A percentile compares a stretch with the other conserved stretches of the same genome.
Conservation (phyloP, 495 filamentous ascomycete genomes). For the Penicillium roqueforti region DNA sequence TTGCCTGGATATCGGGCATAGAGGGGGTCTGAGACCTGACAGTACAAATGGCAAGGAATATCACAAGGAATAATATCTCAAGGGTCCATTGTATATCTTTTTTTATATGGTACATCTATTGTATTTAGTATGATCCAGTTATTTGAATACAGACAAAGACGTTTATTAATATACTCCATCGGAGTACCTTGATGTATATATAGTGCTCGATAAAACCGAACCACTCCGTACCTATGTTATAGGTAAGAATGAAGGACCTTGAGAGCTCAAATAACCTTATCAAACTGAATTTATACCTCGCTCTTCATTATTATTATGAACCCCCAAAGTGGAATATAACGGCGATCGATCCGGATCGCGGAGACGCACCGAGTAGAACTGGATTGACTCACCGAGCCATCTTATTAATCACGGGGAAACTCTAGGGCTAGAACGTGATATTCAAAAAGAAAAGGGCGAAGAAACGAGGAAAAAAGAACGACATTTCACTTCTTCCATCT, state of each 20-base stretch:
- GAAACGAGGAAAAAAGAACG: not conserved
- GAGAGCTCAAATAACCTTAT: not conserved
- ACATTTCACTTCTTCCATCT: too few species aligned
- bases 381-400: conserved; percentile 28
- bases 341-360: conserved; percentile 8
- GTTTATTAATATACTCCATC: not conserved
- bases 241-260: not conserved
- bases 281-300: too few species aligned
- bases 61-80: conserved; percentile 1
- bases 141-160: not conserved
- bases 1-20: conserved; percentile 10
- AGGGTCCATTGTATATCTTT: not conserved
- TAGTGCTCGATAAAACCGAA: too few species aligned
- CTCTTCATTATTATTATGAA: too few species aligned
- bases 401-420: conserved; percentile 19
- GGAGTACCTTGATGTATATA: not conserved
- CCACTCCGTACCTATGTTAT: too few species aligned
- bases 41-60: not conserved
- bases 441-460: not conserved
- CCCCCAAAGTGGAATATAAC: not conserved
- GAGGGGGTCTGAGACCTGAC: conserved; percentile 1
- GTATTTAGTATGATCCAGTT: not conserved
- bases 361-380: conserved; percentile 13
- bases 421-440: not conserved
- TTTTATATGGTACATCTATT: not conserved